Base-by-base conservation (phyloP, 495 filamentous ascomycete species). In the Jackrogersella minutella region DNA sequence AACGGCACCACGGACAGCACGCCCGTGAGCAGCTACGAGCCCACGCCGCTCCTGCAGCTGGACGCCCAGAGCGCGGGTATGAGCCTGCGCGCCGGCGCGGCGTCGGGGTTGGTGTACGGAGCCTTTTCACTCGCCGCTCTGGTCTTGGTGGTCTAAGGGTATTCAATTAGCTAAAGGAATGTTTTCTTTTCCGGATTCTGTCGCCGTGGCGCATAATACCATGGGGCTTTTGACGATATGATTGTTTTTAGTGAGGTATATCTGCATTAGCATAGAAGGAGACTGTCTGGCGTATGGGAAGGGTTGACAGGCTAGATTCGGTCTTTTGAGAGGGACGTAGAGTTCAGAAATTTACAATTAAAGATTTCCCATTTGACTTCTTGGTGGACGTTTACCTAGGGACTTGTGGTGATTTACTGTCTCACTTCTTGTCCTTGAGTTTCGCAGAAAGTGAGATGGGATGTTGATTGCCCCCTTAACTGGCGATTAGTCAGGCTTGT, bases 1-100 rank as follows among this genome's bases (percentile, higher is more conserved):
- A 82, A 95, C 70, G 93, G 93, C 4, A 90, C 83, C 6, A 55
- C 82, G 2, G 82, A 87, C 52, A 77, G 68, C 21, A 81, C 65
- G 3, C 66, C 70, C 11, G 61, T 72, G 8, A 63, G 37, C 31
- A 66, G 53, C 39, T 83, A 79, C 55, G 30, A 75, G 56, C 81
- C 80, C 0, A 36, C 34, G 34, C 66, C 70, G 2, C 61, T 63
- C 39, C 16, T 74, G 19, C 16, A 26, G 3, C 14, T 68, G 0
- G 58, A 55, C 0, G 34, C 36, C 8, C 31, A 39, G 49, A 56
- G 51, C 40, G 34, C 19, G 10, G 69, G 46, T 0, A 13, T 31
- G 9, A 36, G 26, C 19, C 1, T 31, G 31, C 39, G 41, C 7
- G 33, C 40, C 21, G 39, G 57, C 3, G 58, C 53, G 8, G 62